Evolutionary conservation across 441 rosid genomes (phyloP), one percentile per base, ranked within the genome.

Genomic region (Gossypium laxum): DNA sequence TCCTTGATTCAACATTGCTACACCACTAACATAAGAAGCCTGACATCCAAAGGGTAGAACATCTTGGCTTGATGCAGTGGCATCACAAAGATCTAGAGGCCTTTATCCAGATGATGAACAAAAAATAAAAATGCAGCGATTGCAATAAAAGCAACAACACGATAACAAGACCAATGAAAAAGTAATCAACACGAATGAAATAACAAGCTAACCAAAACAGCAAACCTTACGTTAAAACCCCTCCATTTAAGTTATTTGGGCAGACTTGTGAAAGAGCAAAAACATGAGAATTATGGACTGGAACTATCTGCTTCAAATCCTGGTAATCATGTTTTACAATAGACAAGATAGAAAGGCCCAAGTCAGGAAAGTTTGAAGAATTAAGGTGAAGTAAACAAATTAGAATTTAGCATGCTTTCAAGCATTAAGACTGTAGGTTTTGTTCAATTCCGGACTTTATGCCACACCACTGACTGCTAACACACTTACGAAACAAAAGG

Each of bases 31-130:
- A 76, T 85, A 92, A 72, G 94, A 76, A 78, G 79, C 88, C 83
- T 87, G 89, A 86, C 73, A 85, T 78, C 86, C 91, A 73, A 73
- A 78, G 65, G 96, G 43, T 78, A 82, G 76, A 79, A 69, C 78
- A 70, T 96, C 98, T 70, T 86, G 82, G 79, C 83, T 89, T 56
- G 97, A 82, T 57, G 86, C 76, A 77, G 86, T 76, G 57, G 78
- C 79, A 79, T 96, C 96, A 81, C 91, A 87, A 66, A 96, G 84
- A 86, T 96, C 98, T 73, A 90, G 91, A 67, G 99, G 99, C 92
- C 99, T 96, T 84, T 87, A 85, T 78, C 76, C 77, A 76, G 59
- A 84, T 69, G 75, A 15, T 67, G 43, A 45, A 72, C 73, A 58
- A 22, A 66, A 74, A 63, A 64, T 70, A 77, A 64, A 74, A 59